phyloP scores from a whole-genome alignment of 2,329 filamentous ascomycete genomes.

The Penicillium sp. region DNA sequence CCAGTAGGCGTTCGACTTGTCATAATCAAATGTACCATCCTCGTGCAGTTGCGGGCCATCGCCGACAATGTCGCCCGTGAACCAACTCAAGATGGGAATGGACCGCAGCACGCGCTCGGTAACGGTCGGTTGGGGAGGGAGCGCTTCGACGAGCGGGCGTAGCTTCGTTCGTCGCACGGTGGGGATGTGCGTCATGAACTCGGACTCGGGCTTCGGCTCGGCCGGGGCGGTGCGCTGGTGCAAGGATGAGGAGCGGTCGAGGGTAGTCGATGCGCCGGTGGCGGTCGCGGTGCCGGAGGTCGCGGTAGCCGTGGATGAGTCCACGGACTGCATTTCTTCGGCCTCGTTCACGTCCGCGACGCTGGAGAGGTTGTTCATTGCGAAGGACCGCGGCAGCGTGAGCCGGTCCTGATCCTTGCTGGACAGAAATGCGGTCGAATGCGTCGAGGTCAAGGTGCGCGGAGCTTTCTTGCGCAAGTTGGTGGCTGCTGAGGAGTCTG shows the following conservation, averaged over 20 bases:
- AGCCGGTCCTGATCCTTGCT: conserved; percentile 30
- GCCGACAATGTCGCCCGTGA: conserved; percentile 56
- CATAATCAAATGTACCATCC: conserved; percentile 64
- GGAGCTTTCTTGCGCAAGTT: conserved; percentile 29
- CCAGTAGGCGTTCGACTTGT: conserved; percentile 61
- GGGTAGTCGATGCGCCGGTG: conserved; percentile 1
- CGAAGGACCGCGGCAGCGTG: conserved; percentile 42
- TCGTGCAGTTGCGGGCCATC: conserved; percentile 47
- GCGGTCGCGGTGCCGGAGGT: conserved; percentile 22
- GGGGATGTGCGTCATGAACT: conserved; percentile 59
- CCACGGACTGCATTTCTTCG: conserved; percentile 34
- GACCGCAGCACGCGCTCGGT: conserved; percentile 62
- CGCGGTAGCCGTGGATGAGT: conserved; percentile 37
- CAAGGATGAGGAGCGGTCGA: conserved; percentile 15
- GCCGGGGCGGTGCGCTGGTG: conserved; percentile 29
- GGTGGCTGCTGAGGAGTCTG: conserved; percentile 36
- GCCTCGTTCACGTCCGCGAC: conserved; percentile 22
- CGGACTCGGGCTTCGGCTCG: conserved; percentile 40
- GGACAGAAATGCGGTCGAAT: conserved; percentile 36
- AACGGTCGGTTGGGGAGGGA: conserved; percentile 66
- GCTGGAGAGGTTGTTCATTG: conserved; percentile 37
- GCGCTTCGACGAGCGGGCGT: conserved; percentile 66
- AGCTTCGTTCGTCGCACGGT: conserved; percentile 64
- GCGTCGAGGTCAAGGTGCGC: conserved; percentile 36
- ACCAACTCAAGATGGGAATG: conserved; percentile 69